phyloP scores from a whole-genome alignment of 331 rosid genomes.

The Quercus tomentella region DNA sequence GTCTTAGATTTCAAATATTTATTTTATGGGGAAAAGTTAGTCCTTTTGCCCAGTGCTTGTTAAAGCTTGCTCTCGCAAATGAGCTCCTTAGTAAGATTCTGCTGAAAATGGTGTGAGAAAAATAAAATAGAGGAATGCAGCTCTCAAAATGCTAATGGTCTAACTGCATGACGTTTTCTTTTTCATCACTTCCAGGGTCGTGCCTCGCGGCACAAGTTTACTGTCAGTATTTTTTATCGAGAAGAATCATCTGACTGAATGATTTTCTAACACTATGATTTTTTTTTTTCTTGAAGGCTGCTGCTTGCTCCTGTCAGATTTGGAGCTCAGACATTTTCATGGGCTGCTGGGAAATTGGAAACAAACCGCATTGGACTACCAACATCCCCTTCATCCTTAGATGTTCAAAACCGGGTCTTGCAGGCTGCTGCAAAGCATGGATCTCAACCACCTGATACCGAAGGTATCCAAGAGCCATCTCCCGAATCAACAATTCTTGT shows the following conservation, averaged over 20 bases:
- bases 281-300: conserved; percentile 40
- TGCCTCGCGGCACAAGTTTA: not conserved
- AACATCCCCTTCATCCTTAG: conserved; percentile 85
- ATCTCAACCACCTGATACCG: conserved; percentile 79
- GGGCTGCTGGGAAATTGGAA: conserved; percentile 88
- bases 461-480: conserved; percentile 48
- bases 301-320: conserved; percentile 63
- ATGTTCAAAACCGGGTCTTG: conserved; percentile 83
- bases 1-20: not conserved
- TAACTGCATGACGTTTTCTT: too few species aligned
- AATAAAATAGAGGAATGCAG: not conserved
- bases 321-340: conserved; percentile 70
- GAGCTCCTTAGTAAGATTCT: not conserved
- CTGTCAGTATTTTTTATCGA: not conserved
- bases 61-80: not conserved
- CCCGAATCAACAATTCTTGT: conserved; percentile 43
- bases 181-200: too few species aligned
- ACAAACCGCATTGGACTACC: conserved; percentile 76
- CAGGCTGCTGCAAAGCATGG: conserved; percentile 97
- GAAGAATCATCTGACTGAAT: not conserved
- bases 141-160: not conserved
- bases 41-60: not conserved
- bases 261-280: not conserved
- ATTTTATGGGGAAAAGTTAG: not conserved
- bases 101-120: not conserved